Evolutionary conservation across 441 rosid species (phyloP).

Genomic region (Erysimum cheiri): DNA sequence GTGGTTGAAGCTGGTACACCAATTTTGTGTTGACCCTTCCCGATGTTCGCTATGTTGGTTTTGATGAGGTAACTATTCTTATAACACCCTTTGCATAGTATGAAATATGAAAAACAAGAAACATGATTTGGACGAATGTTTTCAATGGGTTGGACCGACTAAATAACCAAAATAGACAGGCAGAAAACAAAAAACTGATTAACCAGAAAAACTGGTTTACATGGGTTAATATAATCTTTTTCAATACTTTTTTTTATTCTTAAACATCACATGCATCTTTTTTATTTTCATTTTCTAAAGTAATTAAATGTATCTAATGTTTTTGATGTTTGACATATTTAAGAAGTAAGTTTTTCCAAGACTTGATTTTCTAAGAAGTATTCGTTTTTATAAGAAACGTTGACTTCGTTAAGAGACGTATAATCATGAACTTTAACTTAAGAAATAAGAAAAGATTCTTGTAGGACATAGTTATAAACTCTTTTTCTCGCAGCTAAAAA

Average conservation of each 20-base stretch:
- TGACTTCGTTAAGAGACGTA: background rate
- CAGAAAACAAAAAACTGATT: background rate
- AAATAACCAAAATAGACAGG: no score
- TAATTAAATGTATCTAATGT: background rate
- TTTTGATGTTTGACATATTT: background rate
- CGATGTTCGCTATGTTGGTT: constrained; percentile 15
- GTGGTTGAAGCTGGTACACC: constrained; percentile 29
- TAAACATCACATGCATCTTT: background rate
- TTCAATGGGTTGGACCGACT: background rate
- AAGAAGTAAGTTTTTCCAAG: background rate
- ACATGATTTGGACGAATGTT: background rate
- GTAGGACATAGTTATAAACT: no score
- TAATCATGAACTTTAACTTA: no score
- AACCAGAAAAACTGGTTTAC: background rate
- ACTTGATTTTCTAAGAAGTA: background rate
- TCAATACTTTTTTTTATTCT: background rate
- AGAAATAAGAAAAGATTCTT: no score
- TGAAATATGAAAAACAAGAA: background rate
- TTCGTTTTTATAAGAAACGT: no score
- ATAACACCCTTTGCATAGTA: background rate
- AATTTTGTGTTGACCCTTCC: constrained; percentile 28
- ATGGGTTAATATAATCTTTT: background rate
- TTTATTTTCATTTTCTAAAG: background rate
- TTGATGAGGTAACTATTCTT: constrained; percentile 32
- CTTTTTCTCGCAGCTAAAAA: no score